Evolutionary conservation across 768 basidiomycete genomes (phyloP).

Genomic region (Porphyrellus cyaneotinctus): DNA sequence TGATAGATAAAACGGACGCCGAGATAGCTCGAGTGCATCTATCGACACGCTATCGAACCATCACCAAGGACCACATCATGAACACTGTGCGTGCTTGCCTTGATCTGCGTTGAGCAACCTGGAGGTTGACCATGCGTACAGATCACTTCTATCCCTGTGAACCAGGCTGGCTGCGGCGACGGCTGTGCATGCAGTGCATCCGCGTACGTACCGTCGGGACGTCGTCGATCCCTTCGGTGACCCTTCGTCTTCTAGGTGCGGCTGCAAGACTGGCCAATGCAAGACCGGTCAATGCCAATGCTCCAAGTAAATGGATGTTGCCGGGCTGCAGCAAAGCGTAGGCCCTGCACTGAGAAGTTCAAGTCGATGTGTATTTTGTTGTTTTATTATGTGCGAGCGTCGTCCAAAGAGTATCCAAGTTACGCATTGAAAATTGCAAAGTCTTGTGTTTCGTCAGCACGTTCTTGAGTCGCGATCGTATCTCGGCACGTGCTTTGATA

Average conservation of each 20-base stretch:
- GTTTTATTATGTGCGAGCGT: background rate
- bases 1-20: background rate
- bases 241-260: background rate
- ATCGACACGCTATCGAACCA: background rate
- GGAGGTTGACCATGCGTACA: background rate
- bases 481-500: too few relatives aligned
- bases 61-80: slow-evolving; percentile 2
- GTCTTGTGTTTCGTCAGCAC: too few relatives aligned
- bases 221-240: background rate
- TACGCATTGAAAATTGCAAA: too few relatives aligned
- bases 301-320: background rate
- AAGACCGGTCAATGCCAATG: slow-evolving; percentile 2
- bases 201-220: background rate
- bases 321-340: background rate
- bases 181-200: background rate
- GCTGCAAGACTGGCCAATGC: slow-evolving; percentile 1
- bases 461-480: too few relatives aligned
- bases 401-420: too few relatives aligned
- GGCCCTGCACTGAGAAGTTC: background rate
- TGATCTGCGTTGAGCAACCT: background rate
- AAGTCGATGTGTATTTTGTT: background rate
- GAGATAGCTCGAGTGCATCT: background rate
- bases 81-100: slow-evolving; percentile 1
- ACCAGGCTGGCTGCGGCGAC: background rate
- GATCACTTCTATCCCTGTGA: slow-evolving; percentile 3